Conservation (phyloP, 139 green algal genomes). For the Chlorella sp. region DNA sequence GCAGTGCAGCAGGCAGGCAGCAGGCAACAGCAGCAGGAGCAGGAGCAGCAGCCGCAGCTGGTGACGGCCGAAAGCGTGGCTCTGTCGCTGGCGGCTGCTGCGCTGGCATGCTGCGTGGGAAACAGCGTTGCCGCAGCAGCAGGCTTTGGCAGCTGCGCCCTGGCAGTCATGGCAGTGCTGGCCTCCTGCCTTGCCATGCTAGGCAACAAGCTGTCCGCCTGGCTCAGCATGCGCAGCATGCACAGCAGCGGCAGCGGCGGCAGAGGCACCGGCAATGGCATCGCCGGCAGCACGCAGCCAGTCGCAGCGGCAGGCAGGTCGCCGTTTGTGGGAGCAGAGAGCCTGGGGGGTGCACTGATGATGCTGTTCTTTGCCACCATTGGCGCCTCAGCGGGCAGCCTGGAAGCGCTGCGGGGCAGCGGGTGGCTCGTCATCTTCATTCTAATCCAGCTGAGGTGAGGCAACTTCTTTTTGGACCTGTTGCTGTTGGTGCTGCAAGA, state of each 20-base stretch:
- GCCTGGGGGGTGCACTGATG: constrained; percentile 69
- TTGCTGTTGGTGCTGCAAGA: background rate
- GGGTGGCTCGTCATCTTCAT: constrained; percentile 60
- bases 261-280: background rate
- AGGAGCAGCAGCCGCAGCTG: background rate
- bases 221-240: background rate
- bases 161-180: constrained; percentile 51
- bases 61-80: constrained; percentile 46
- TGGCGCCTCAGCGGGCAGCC: constrained; percentile 66
- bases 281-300: background rate
- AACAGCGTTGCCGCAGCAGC: constrained; percentile 24
- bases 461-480: background rate
- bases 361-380: constrained; percentile 86
- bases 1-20: background rate
- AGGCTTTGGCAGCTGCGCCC: background rate
- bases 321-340: constrained; percentile 49
- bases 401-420: constrained; percentile 47
- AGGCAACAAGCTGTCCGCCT: background rate
- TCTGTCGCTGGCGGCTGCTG: constrained; percentile 48
- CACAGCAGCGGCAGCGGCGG: constrained; percentile 4
- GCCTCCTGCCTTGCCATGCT: constrained; percentile 34
- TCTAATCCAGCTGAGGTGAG: constrained; percentile 53
- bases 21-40: constrained; percentile 1
- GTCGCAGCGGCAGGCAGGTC: background rate
- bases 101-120: constrained; percentile 35